phyloP scores from a whole-genome alignment of 352 stramenopile genomes.

The Phytophthora nicotianae region DNA sequence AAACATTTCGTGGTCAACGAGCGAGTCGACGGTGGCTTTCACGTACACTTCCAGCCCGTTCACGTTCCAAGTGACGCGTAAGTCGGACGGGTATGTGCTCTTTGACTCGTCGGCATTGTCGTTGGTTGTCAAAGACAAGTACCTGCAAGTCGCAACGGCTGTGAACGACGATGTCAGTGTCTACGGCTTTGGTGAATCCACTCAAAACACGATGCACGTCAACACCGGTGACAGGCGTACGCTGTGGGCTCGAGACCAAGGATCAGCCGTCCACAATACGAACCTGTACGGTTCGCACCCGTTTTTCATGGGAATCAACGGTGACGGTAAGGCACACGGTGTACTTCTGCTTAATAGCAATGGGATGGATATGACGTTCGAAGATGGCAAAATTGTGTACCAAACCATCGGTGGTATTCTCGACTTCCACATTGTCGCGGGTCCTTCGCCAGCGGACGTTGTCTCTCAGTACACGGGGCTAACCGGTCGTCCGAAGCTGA shows the following conservation, averaged over 20 bases:
- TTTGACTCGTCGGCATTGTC: slow-evolving; percentile 48
- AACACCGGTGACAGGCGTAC: slow-evolving; percentile 55
- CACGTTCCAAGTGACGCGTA: slow-evolving; percentile 44
- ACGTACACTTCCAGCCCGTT: no score
- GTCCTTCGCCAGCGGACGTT: slow-evolving; percentile 46
- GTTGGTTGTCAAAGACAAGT: slow-evolving; percentile 52
- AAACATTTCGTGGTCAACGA: no score
- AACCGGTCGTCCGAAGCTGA: slow-evolving; percentile 58
- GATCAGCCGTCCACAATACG: slow-evolving; percentile 49
- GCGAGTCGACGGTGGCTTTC: no score
- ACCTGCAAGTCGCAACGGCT: slow-evolving; percentile 42
- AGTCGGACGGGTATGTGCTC: slow-evolving; percentile 41
- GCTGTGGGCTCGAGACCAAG: slow-evolving; percentile 49
- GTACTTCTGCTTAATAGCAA: slow-evolving; percentile 67
- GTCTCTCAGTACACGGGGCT: slow-evolving; percentile 62
- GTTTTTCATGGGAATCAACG: slow-evolving; percentile 62
- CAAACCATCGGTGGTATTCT: slow-evolving; percentile 63
- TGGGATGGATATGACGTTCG: slow-evolving; percentile 66
- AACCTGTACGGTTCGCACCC: slow-evolving; percentile 72
- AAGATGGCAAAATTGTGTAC: slow-evolving; percentile 45
- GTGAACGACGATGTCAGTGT: slow-evolving; percentile 34
- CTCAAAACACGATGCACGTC: slow-evolving; percentile 41
- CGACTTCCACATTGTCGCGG: slow-evolving; percentile 63
- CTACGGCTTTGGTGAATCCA: slow-evolving; percentile 50
- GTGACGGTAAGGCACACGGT: slow-evolving; percentile 46